These are phyloP conservation scores for Sclerotinia subarctica DNA, from an alignment of 2,329 filamentous ascomycete species.

Conservation along the genomic window DNA sequence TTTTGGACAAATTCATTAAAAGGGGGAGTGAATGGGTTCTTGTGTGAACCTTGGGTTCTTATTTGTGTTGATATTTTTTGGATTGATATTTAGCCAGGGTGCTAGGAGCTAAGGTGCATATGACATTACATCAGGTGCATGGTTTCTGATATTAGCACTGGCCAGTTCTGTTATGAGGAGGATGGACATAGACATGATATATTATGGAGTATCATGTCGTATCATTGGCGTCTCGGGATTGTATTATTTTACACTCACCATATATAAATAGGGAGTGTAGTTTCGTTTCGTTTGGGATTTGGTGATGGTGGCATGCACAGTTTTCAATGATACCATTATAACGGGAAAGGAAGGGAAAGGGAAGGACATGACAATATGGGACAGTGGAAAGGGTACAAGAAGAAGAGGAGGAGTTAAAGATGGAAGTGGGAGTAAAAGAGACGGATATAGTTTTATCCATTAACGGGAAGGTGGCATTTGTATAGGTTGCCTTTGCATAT, in stretches of 20 bases:
- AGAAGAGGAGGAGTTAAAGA: no score
- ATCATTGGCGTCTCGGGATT: conserved; percentile 1
- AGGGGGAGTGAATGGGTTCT: conserved; percentile 92
- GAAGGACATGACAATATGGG: not conserved
- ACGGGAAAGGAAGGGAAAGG: not conserved
- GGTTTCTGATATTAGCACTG: not conserved
- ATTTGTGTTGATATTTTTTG: conserved; percentile 4
- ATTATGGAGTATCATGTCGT: not conserved
- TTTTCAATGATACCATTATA: conserved; percentile 8
- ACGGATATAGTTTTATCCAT: not conserved
- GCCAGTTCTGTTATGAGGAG: not conserved
- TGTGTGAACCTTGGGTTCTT: conserved; percentile 28
- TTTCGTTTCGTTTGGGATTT: conserved; percentile 1
- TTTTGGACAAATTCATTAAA: conserved; percentile 97
- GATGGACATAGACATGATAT: not conserved
- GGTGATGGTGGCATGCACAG: conserved; percentile 5
- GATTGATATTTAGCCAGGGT: conserved; percentile 1
- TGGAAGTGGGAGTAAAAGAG: no score
- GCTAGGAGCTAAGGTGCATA: not conserved
- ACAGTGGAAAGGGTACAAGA: not conserved
- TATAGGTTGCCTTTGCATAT: not conserved
- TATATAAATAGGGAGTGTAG: not conserved
- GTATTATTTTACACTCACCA: not conserved
- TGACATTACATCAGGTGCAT: not conserved
- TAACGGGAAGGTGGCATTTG: not conserved